Conservation (phyloP, 106 monocot genomes). For the Iris macrosiphon region DNA sequence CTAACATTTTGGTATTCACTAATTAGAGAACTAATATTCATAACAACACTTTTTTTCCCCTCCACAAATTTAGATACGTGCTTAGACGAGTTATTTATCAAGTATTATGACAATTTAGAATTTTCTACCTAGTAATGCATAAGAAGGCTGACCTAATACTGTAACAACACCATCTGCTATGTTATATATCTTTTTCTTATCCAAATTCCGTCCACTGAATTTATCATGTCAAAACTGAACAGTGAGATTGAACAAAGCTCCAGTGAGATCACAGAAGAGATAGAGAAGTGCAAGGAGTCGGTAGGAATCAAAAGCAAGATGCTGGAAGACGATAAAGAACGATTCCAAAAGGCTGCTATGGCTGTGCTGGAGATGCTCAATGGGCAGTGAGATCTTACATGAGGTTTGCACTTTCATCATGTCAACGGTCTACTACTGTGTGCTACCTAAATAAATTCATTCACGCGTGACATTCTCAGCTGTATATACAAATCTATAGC, state of each 20-base stretch:
- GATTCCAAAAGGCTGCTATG: constrained; percentile 53
- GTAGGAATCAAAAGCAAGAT: constrained; percentile 20
- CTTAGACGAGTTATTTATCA: too few relatives aligned
- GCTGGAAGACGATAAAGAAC: constrained; percentile 44
- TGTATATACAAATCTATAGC: too few relatives aligned
- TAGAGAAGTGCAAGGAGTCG: constrained; percentile 54
- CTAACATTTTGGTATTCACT: neutral
- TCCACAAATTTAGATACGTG: neutral
- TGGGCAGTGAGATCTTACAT: too few relatives aligned
- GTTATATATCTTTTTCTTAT: neutral
- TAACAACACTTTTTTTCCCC: neutral
- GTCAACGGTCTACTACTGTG: too few relatives aligned
- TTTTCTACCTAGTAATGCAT: neutral
- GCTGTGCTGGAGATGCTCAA: constrained; percentile 54
- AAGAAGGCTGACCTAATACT: neutral
- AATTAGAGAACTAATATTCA: neutral
- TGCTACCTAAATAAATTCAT: too few relatives aligned
- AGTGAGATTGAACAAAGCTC: constrained; percentile 51
- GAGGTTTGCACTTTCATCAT: too few relatives aligned
- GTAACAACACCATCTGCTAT: neutral
- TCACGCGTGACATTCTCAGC: too few relatives aligned
- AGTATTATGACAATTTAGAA: neutral
- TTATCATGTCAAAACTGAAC: constrained; percentile 3
- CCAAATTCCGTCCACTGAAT: neutral
- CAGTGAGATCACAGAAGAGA: constrained; percentile 41